Base-by-base conservation (phyloP, 176 grass and related monocot species). In the Bolboschoenus planiculmis region DNA sequence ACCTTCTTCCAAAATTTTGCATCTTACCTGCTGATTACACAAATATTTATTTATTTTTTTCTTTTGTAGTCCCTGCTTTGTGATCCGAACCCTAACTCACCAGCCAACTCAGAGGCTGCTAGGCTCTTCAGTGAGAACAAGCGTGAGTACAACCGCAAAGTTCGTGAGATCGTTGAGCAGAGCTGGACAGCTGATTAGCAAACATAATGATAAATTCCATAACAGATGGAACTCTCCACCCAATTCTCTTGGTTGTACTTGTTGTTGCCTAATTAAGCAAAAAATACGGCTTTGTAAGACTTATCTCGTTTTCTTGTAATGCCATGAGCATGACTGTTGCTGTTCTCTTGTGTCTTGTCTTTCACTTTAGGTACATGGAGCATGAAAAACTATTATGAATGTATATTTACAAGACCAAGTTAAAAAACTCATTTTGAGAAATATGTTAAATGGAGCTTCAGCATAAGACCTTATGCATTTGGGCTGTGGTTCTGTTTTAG, bases 51-150 rank as follows among this genome's bases (percentile, higher is more conserved):
- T 14, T 88, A 5, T 7, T 65, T 24, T 64, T 48, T 67, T 63
- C 63, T 50, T 36, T 65, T 91, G 78, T 86, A 94, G 95, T 91
- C 95, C 64, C 59, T 94, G 63, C 92, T 97, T 18, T 94, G 92
- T 56, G 95, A 97, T 73, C 95, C 95, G 33, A 97, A 97, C 60
- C 92, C 95, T 31, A 97, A 92, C 53, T 97, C 95, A 26, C 92
- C 92, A 35, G 95, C 92, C 10, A 97, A 97, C 85, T 94, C 95
- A 1, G 95, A 97, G 85, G 95, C 92, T 64, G 95, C 92, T 18
- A 90, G 87, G 84, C 59, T 97, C 78, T 94, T 87, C 85, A 97
- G 90, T 0, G 92, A 97, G 88, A 97, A 94, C 88, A 97, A 91
- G 81, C 92, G 92, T 0, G 92, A 97, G 75, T 97, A 97, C 90